Conservation (phyloP, 2,329 filamentous ascomycete genomes). For the Ciborinia camelliae region DNA sequence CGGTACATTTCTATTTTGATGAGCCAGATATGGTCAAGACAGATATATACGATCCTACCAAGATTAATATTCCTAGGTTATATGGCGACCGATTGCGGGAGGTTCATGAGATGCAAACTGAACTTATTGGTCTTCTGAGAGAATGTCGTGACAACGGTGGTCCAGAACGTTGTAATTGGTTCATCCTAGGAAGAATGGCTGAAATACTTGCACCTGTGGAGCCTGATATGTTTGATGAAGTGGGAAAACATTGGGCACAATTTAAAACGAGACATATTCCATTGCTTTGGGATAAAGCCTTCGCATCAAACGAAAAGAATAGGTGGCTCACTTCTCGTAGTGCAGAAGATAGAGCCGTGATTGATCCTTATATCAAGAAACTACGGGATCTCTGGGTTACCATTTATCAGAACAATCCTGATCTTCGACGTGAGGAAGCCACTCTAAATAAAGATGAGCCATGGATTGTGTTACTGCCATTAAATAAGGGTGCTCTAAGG, state of each 20-base stretch:
- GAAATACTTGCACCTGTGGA: slow-evolving; percentile 12
- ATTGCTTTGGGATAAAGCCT: slow-evolving; percentile 10
- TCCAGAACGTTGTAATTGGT: slow-evolving; percentile 1
- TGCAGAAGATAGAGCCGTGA: not conserved
- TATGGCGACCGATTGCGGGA: slow-evolving; percentile 5
- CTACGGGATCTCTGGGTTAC: not conserved
- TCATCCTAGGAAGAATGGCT: slow-evolving; percentile 6
- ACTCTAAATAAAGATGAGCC: not conserved
- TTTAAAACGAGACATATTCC: slow-evolving; percentile 7
- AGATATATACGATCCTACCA: slow-evolving; percentile 8
- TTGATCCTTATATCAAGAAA: not conserved
- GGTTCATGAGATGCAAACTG: not conserved
- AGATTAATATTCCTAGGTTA: slow-evolving; percentile 5
- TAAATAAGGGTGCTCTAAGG: slow-evolving; percentile 4
- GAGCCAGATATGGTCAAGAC: slow-evolving; percentile 15
- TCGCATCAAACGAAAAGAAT: not conserved
- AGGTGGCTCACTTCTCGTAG: not conserved
- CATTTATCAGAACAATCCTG: not conserved
- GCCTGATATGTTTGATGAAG: slow-evolving; percentile 5
- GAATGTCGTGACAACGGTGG: not conserved
- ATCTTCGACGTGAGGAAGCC: not conserved
- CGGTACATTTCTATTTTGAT: not conserved
- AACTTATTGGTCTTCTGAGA: not conserved
- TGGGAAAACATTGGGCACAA: slow-evolving; percentile 6
- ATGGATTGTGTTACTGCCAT: slow-evolving; percentile 10